Base-by-base conservation (phyloP, 495 filamentous ascomycete species). In the Aspergillus sclerotioniger region DNA sequence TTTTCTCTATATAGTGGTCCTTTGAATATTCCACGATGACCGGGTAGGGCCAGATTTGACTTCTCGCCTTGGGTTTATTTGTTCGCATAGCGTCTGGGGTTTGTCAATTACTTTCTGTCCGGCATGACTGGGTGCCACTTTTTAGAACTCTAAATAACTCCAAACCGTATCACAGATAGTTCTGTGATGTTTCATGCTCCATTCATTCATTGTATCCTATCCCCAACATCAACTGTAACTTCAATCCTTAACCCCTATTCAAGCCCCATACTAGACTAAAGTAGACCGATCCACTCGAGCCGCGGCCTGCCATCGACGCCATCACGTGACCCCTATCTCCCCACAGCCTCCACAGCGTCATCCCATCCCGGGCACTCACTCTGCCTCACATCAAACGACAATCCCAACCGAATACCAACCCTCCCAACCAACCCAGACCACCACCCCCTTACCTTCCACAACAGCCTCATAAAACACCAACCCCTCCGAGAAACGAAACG, bases 71-170 rank as follows among this genome's bases (percentile, higher is more conserved):
- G 61, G 62, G 63, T 68, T 73, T 60, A 64, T 70, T 67, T 69
- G 63, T 67, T 74, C 66, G 74, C 74, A 76, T 76, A 76, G 74
- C 74, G 74, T 66, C 64, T 67, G 74, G 69, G 72, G 72, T 76
- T 71, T 37, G 56, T 59, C 45, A 43, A 62, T 58, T 61, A 25
- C 5, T 58, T 57, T 57, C 45, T 54, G 47, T 58, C 57, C 35
- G 16, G 32, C 43, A 21, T 54, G 29, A 44, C 33, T 57, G 46
- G 43, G 54, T 33, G 20, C 53, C 39, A 56, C 48, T 57, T 50
- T 50, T 47, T 59, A 60, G 57, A 50, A 43, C 53, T 15, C 37
- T 41, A 41, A 41, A 41, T 41, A 41, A 25, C 51, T 47, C 39
- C 45, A 25, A 21, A 50, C 17, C 20, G 21, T 44, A 28, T 43